Evolutionary conservation across 2,329 filamentous ascomycete species (phyloP).

Genomic region (Aspergillus novoparasiticus): DNA sequence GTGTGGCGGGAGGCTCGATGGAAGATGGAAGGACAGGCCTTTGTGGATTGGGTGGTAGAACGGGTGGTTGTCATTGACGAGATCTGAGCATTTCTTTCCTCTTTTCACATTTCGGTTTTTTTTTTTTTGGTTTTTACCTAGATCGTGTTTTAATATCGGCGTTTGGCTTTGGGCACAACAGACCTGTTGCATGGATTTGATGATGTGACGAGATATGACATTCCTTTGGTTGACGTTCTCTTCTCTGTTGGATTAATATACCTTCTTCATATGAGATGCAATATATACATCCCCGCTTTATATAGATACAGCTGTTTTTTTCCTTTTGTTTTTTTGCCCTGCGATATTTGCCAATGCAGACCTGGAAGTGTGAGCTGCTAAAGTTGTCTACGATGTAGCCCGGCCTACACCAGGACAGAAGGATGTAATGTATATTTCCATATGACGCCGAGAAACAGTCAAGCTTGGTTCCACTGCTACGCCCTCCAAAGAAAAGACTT

Average conservation of each 20-base stretch:
- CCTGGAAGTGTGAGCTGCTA: too few relatives aligned
- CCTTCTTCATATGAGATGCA: neutral
- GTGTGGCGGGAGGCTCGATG: slow-evolving; percentile 44
- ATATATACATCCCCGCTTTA: too few relatives aligned
- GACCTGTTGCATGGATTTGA: neutral
- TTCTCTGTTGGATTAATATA: neutral
- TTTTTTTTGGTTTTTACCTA: neutral
- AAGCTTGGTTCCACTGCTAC: too few relatives aligned
- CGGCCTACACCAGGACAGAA: too few relatives aligned
- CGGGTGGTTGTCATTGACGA: slow-evolving; percentile 41
- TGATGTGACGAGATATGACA: slow-evolving; percentile 14
- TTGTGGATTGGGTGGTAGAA: slow-evolving; percentile 46
- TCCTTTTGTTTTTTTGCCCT: too few relatives aligned
- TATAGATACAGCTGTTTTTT: too few relatives aligned
- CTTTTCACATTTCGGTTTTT: neutral
- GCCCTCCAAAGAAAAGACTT: too few relatives aligned
- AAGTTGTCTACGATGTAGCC: too few relatives aligned
- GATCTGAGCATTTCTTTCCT: slow-evolving; percentile 18
- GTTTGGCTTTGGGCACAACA: neutral
- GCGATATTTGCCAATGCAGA: too few relatives aligned
- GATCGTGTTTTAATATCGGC: slow-evolving; percentile 6
- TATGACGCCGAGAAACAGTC: too few relatives aligned
- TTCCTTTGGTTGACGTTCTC: neutral
- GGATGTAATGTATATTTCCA: too few relatives aligned
- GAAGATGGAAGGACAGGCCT: slow-evolving; percentile 44